phyloP scores from a whole-genome alignment of 805 yeast genomes.

The Zygoascus flipseniorum region DNA sequence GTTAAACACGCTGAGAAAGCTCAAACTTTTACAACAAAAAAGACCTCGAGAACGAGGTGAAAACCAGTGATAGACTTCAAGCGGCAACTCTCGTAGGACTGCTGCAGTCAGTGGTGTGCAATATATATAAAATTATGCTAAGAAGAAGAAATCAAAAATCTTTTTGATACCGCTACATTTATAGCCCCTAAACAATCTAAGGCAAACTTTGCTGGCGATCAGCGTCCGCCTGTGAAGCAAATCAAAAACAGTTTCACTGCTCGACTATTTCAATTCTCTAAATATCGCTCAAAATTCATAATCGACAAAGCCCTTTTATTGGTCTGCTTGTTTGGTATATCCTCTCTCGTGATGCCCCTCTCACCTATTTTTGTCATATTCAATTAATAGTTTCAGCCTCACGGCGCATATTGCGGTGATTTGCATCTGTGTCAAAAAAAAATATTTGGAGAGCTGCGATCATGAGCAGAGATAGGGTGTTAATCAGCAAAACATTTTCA shows the following conservation, averaged over 20 bases:
- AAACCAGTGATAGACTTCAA: conserved; percentile 15
- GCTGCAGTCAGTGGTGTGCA: neutral
- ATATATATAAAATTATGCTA: neutral
- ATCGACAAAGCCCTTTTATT: no score
- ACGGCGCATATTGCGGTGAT: no score
- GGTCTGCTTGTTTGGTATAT: no score
- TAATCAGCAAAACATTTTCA: conserved; percentile 9
- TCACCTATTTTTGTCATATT: no score
- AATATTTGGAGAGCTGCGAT: neutral
- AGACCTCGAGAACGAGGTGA: conserved; percentile 18
- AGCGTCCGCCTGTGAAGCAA: neutral
- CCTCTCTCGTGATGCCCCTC: no score
- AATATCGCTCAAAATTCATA: no score
- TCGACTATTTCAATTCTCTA: no score
- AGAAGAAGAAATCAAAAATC: neutral
- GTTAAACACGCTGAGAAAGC: neutral
- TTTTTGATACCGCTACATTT: neutral
- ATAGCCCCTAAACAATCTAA: neutral
- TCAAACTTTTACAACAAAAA: neutral
- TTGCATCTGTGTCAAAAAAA: neutral
- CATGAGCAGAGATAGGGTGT: conserved; percentile 14
- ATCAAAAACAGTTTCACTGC: neutral
- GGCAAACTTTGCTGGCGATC: no score
- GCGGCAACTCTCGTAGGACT: conserved; percentile 27
- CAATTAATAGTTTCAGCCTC: no score